A percentile compares a stretch with the other conserved stretches of the same genome.
These are phyloP conservation scores for Trichoderma aggressivum DNA, from an alignment of 2,329 filamentous ascomycete genomes.

Conservation along the genomic window DNA sequence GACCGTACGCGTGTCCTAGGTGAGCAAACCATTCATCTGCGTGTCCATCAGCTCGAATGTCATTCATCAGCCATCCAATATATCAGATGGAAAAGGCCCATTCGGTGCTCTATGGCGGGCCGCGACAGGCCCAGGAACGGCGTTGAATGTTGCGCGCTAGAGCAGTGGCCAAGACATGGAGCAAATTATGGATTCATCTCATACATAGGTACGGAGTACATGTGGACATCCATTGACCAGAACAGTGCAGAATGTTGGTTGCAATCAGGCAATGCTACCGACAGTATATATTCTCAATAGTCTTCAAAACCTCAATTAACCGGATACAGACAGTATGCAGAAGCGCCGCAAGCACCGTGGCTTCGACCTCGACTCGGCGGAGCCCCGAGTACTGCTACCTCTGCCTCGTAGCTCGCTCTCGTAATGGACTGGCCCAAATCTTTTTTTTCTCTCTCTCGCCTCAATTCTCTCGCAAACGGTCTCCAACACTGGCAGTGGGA, in stretches of 20 bases:
- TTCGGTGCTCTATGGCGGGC: neutral
- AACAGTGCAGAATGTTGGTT: neutral
- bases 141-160: neutral
- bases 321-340: neutral
- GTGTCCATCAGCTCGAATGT: neutral
- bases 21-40: neutral
- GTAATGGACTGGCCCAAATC: neutral
- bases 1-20: neutral
- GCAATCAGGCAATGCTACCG: neutral
- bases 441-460: neutral
- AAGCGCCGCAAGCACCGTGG: neutral
- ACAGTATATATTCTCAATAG: neutral
- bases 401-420: neutral
- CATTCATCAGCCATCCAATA: neutral
- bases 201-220: no score
- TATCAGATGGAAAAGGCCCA: neutral
- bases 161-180: neutral
- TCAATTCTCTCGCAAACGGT: neutral
- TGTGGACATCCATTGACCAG: neutral
- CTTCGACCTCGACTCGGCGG: neutral
- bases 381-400: neutral
- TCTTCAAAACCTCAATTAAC: no score
- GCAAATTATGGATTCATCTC: neutral
- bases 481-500: neutral
- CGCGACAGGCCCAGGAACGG: conserved; percentile 1